Percentiles rank a stretch among this genome's conserved stretches.
Evolutionary conservation across 164 flowering plant species (phyloP).

Genomic region (grape (Vitis vinifera)): DNA sequence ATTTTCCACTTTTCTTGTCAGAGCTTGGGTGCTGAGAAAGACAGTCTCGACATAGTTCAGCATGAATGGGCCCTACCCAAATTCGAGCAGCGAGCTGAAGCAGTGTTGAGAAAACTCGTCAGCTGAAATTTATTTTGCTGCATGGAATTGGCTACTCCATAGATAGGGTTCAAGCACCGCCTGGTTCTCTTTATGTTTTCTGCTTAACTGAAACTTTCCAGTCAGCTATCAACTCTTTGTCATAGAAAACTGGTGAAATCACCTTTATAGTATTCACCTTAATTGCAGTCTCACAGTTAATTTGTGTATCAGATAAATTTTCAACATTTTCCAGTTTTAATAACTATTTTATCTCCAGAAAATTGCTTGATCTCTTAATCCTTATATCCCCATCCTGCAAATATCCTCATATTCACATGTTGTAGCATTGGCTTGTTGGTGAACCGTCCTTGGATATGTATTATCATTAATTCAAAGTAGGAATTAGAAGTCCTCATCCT

Average conservation of each 20-base stretch:
- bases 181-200: background rate
- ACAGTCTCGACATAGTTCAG: constrained; percentile 82
- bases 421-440: too few species aligned
- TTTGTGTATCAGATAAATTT: background rate
- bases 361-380: background rate
- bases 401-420: too few species aligned
- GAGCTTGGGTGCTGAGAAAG: constrained; percentile 94
- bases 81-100: constrained; percentile 91
- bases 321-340: background rate
- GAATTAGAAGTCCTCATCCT: too few species aligned
- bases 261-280: background rate
- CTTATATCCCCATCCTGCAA: background rate
- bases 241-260: background rate
- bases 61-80: constrained; percentile 94
- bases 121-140: constrained; percentile 9
- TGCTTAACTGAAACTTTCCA: background rate
- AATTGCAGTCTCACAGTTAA: background rate
- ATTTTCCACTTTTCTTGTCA: constrained; percentile 23
- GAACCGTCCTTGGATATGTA: too few species aligned
- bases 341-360: background rate
- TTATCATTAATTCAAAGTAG: too few species aligned
- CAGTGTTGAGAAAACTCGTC: constrained; percentile 64
- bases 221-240: background rate
- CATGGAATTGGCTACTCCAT: too few species aligned
- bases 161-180: background rate